These are phyloP conservation scores for Neofusicoccum sp. DNA, from an alignment of 2,329 filamentous ascomycete genomes.

Conservation along the genomic window DNA sequence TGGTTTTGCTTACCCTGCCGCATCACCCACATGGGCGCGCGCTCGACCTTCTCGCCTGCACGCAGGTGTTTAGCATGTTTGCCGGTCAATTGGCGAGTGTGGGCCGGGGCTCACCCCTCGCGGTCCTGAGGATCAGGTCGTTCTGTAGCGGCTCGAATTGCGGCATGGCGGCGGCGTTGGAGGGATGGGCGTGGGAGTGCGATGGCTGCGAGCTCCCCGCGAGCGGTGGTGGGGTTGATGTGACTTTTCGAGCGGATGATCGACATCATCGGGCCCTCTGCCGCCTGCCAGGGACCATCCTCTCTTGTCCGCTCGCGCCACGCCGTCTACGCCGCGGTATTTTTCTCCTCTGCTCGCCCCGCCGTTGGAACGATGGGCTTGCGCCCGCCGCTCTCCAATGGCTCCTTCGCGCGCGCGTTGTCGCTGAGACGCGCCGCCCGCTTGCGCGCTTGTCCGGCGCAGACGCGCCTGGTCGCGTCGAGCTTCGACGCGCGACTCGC, in stretches of 20 bases:
- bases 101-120: slow-evolving; percentile 62
- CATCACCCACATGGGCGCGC: slow-evolving; percentile 98
- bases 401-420: background rate
- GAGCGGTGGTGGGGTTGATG: slow-evolving; percentile 7
- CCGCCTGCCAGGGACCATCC: background rate
- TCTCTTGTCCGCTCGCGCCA: background rate
- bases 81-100: background rate
- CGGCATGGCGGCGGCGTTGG: slow-evolving; percentile 52
- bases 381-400: background rate
- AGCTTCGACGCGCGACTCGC: background rate
- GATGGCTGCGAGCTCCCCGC: slow-evolving; percentile 1
- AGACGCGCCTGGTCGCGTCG: slow-evolving; percentile 5
- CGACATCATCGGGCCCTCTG: background rate
- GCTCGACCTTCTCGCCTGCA: slow-evolving; percentile 81
- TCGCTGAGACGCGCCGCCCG: background rate
- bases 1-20: slow-evolving; percentile 72
- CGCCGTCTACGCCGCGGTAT: background rate
- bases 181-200: background rate
- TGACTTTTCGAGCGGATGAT: slow-evolving; percentile 10
- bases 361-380: background rate
- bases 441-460: background rate
- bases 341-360: background rate
- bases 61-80: background rate
- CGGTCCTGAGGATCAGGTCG: slow-evolving; percentile 85
- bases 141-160: slow-evolving; percentile 85